A percentile compares a stretch with the other conserved stretches of the same genome.
Conservation (phyloP, 805 yeast species). For the Yarrowia hollandica region DNA sequence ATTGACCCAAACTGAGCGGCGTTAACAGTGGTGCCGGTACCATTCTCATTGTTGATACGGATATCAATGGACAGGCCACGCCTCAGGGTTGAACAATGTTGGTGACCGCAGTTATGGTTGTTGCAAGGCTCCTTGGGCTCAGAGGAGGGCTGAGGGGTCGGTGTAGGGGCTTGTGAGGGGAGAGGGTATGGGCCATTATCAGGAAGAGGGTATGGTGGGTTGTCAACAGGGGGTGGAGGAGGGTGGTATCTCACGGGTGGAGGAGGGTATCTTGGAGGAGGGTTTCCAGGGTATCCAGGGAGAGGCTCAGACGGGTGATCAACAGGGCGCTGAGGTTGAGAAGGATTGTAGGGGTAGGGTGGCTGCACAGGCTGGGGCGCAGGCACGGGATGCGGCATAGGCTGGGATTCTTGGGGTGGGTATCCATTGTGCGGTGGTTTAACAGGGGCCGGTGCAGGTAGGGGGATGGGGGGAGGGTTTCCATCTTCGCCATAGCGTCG, state of each 20-base stretch:
- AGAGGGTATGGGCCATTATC: conserved; percentile 9
- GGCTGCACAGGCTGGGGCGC: background rate
- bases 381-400: background rate
- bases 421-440: background rate
- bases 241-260: conserved; percentile 21
- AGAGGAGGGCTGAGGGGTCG: background rate
- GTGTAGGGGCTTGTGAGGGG: background rate
- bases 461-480: background rate
- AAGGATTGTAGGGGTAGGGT: conserved; percentile 14
- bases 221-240: conserved; percentile 9
- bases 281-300: conserved; percentile 23
- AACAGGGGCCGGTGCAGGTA: background rate
- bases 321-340: conserved; percentile 11
- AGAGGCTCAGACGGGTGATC: conserved; percentile 15
- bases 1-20: conserved; percentile 3
- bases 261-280: background rate
- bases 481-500: conserved; percentile 17
- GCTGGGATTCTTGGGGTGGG: background rate
- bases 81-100: background rate
- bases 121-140: conserved; percentile 11
- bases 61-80: conserved; percentile 23
- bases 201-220: conserved; percentile 11
- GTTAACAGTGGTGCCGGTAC: background rate
- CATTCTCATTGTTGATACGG: conserved; percentile 12
- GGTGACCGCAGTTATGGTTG: conserved; percentile 14